phyloP scores from a whole-genome alignment of 305 asterid species.

The Rubia peregrina region DNA sequence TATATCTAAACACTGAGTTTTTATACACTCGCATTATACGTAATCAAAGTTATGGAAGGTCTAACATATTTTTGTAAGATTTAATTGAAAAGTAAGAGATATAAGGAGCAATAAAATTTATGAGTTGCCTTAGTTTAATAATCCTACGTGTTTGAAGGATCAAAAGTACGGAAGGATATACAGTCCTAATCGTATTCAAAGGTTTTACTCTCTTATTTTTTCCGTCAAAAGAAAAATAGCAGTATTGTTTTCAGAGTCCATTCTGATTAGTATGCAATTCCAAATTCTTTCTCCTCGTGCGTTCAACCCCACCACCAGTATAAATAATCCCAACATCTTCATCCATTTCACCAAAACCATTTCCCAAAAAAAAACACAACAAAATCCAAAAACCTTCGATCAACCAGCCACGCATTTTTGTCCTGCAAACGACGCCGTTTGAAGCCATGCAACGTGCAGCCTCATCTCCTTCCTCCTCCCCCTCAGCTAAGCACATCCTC shows the following conservation, averaged over 20 bases:
- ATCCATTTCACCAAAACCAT: background rate
- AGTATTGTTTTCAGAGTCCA: slow-evolving; percentile 30
- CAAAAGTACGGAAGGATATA: slow-evolving; percentile 19
- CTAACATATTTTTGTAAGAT: too few species aligned
- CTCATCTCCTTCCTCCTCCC: slow-evolving; percentile 21
- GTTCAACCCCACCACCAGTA: background rate
- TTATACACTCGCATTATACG: too few species aligned
- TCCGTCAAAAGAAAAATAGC: slow-evolving; percentile 25
- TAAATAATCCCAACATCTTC: background rate
- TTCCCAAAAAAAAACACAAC: background rate
- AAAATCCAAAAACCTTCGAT: background rate
- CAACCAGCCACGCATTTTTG: background rate
- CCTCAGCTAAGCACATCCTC: slow-evolving; percentile 20
- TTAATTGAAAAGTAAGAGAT: too few species aligned
- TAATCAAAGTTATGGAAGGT: too few species aligned
- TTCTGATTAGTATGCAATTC: slow-evolving; percentile 23
- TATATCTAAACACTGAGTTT: too few species aligned
- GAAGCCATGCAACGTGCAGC: slow-evolving; percentile 39
- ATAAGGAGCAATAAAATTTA: too few species aligned
- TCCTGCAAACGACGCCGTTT: background rate
- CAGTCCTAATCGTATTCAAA: slow-evolving; percentile 37
- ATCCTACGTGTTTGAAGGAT: slow-evolving; percentile 57
- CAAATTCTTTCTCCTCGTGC: background rate
- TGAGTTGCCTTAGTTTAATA: slow-evolving; percentile 4
- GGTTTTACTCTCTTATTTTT: slow-evolving; percentile 30